phyloP scores from a whole-genome alignment of 2,329 filamentous ascomycete species.

The Aspergillus pseudoviridinutans region DNA sequence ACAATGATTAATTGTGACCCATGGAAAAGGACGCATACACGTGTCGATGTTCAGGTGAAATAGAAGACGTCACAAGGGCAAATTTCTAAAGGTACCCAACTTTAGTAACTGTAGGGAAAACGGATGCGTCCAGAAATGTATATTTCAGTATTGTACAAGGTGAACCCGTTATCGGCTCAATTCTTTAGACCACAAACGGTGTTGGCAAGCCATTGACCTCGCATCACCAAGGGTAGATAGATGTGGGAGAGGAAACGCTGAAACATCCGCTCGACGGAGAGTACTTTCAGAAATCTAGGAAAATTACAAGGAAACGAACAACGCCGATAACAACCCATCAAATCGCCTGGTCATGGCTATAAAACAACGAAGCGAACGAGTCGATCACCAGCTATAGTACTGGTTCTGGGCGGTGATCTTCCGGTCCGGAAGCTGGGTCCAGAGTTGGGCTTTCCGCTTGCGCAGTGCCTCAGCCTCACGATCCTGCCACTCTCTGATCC shows the following conservation, averaged over 20 bases:
- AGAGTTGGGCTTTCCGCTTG: constrained; percentile 69
- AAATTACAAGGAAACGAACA: neutral
- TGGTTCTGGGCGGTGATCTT: constrained; percentile 79
- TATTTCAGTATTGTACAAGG: constrained; percentile 14
- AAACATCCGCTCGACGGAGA: neutral
- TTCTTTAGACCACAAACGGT: neutral
- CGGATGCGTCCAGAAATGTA: neutral
- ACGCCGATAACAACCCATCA: neutral
- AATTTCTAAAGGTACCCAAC: neutral
- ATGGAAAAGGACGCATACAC: neutral
- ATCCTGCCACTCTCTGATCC: constrained; percentile 75
- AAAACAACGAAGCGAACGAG: constrained; percentile 6
- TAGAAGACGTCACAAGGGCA: neutral
- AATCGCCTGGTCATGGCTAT: neutral
- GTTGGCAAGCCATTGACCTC: neutral
- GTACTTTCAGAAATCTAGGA: neutral
- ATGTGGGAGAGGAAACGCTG: neutral
- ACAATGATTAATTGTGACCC: neutral
- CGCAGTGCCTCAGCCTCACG: constrained; percentile 72
- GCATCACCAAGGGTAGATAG: neutral
- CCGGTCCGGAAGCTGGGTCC: constrained; percentile 83
- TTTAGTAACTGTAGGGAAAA: neutral
- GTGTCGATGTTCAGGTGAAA: neutral
- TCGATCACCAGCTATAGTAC: constrained; percentile 80
- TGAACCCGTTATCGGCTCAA: constrained; percentile 4